Conservation (phyloP, 306 rosid genomes). For the Begonia peltatifolia region DNA sequence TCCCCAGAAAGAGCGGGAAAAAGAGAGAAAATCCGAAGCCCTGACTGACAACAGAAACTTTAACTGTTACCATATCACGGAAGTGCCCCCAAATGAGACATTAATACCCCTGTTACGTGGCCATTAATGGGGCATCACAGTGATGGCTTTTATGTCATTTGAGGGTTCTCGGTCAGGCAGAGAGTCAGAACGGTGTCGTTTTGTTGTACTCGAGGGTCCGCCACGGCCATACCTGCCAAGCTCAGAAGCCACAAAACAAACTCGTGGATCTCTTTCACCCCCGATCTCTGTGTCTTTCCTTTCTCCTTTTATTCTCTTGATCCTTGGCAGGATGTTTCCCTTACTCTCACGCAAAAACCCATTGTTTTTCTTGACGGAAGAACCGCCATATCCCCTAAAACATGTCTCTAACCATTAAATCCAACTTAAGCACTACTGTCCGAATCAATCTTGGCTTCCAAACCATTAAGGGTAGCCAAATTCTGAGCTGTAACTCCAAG, state of each 20-base stretch:
- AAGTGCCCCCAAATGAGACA: too few species aligned
- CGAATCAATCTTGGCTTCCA: conserved; percentile 9
- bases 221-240: not conserved
- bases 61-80: too few species aligned
- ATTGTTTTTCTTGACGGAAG: conserved; percentile 23
- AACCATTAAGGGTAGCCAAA: not conserved
- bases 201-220: conserved; percentile 7
- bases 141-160: too few species aligned
- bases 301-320: not conserved
- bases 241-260: conserved; percentile 8
- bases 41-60: too few species aligned
- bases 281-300: conserved; percentile 1
- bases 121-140: too few species aligned
- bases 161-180: not conserved
- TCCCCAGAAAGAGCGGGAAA: too few species aligned
- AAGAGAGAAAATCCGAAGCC: too few species aligned
- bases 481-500: conserved; percentile 6
- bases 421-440: conserved; percentile 27
- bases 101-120: too few species aligned
- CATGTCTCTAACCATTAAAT: conserved; percentile 56
- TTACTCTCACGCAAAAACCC: conserved; percentile 6
- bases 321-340: conserved; percentile 20
- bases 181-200: conserved; percentile 44
- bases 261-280: conserved; percentile 11
- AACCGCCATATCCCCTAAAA: conserved; percentile 5